Evolutionary conservation across 345 rosid species (phyloP), one percentile per base, ranked within the genome.

Genomic region (Euphorbia pulcherrima): DNA sequence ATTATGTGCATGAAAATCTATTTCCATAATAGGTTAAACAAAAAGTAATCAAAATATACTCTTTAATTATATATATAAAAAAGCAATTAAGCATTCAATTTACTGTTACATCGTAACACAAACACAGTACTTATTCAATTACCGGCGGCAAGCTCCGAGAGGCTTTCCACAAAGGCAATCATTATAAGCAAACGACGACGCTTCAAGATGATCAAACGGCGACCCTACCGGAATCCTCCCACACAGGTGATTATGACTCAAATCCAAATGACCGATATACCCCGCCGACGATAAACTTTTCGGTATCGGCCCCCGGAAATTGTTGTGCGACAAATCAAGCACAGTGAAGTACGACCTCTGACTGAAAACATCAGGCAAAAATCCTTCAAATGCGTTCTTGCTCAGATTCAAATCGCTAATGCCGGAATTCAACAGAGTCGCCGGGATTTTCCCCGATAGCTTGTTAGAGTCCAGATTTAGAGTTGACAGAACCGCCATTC

Each of bases 121-220:
- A 68, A 28, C 53, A 40, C 28, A 13, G 14, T 10, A 53, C n/a
- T 18, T 53, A 67, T n/a, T 5, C 46, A 65, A 7, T 12, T 16
- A 46, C 65, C 64, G 57, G 28, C 13, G 2, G 51, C 97, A 92
- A 48, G 85, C 74, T 41, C 74, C 56, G 0, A 92, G 79, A 20
- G 96, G 97, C 79, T 86, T 89, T 17, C 97, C 97, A 18, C 97
- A 89, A 2, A 88, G 89, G 30, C 97, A 89, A 35, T 85, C 89
- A 59, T 92, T 92, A 26, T 73, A 82, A 51, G 64, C 51, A 79
- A 92, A 89, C 59, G 93, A 88, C 18, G 96, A 75, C 54, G 89
- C 92, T 74, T 90, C 98, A 6, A 92, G 93, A 62, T 88, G 96
- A 72, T 90, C 80, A 23, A 92, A 92, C 50, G 98, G 98, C 1